These are phyloP conservation scores for Backusella sp. DNA, from an alignment of 192 early-diverging fungal species.

Conservation along the genomic window DNA sequence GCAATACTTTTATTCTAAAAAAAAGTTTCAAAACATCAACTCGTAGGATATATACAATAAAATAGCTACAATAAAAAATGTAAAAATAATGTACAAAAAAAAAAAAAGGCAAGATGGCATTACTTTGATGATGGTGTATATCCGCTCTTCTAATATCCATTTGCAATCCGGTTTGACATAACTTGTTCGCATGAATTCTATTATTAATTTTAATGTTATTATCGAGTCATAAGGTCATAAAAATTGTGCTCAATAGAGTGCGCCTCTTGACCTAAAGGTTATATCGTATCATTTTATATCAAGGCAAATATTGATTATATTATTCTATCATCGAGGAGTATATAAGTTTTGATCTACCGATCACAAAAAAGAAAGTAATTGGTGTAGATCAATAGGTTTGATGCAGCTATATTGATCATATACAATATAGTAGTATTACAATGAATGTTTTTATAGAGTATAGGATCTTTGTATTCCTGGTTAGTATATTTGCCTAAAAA, in stretches of 20 bases:
- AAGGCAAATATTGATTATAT: background rate
- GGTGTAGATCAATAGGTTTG: background rate
- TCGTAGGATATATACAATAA: too few species aligned
- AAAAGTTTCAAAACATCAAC: background rate
- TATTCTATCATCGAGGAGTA: background rate
- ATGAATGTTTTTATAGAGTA: background rate
- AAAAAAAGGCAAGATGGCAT: background rate
- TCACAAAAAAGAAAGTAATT: background rate
- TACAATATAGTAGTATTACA: background rate
- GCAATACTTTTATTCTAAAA: background rate
- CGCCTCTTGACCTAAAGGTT: background rate
- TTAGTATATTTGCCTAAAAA: background rate
- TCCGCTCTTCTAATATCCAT: background rate
- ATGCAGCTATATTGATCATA: background rate
- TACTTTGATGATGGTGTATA: background rate
- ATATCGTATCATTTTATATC: background rate
- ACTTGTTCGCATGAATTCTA: background rate
- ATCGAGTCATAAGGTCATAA: background rate
- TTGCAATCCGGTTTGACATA: background rate
- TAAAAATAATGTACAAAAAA: background rate
- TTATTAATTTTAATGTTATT: background rate
- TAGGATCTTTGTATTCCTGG: background rate
- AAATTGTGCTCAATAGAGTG: background rate
- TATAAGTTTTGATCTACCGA: background rate
- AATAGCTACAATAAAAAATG: too few species aligned